A percentile compares a stretch with the other conserved stretches of the same genome.
Conservation (phyloP, 805 yeast species). For the Jamesozyma jinghongensis region DNA sequence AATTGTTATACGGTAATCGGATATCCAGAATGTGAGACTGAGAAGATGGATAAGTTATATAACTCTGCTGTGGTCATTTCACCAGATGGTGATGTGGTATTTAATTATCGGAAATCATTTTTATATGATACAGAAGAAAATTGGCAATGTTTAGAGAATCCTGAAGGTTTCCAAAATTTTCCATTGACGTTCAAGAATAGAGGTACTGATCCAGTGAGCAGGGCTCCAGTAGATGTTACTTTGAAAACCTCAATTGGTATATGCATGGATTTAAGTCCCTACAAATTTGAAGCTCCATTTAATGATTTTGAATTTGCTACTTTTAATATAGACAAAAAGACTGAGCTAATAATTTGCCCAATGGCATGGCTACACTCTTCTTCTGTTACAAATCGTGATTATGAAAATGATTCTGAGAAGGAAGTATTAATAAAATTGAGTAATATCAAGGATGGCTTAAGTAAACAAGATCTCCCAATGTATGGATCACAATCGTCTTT, state of each 20-base stretch:
- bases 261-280: slow-evolving; percentile 91
- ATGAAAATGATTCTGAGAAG: slow-evolving; percentile 10
- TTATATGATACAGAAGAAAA: slow-evolving; percentile 68
- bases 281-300: slow-evolving; percentile 75
- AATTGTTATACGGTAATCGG: slow-evolving; percentile 69
- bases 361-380: slow-evolving; percentile 73
- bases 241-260: slow-evolving; percentile 61
- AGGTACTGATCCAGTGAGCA: too few relatives aligned
- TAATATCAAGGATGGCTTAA: slow-evolving; percentile 9
- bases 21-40: slow-evolving; percentile 52
- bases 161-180: slow-evolving; percentile 47
- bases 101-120: slow-evolving; percentile 68
- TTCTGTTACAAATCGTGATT: slow-evolving; percentile 30
- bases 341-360: slow-evolving; percentile 59
- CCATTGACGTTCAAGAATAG: slow-evolving; percentile 29
- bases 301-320: slow-evolving; percentile 60
- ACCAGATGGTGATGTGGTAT: slow-evolving; percentile 48
- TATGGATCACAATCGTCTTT: slow-evolving; percentile 22
- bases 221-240: slow-evolving; percentile 4
- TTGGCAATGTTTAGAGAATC: slow-evolving; percentile 74
- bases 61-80: slow-evolving; percentile 64
- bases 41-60: slow-evolving; percentile 33
- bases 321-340: slow-evolving; percentile 38
- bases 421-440: slow-evolving; percentile 3
- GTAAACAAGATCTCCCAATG: slow-evolving; percentile 12